Evolutionary conservation across 75 land plant genomes (phyloP).

Genomic region (Gnetum montanum): DNA sequence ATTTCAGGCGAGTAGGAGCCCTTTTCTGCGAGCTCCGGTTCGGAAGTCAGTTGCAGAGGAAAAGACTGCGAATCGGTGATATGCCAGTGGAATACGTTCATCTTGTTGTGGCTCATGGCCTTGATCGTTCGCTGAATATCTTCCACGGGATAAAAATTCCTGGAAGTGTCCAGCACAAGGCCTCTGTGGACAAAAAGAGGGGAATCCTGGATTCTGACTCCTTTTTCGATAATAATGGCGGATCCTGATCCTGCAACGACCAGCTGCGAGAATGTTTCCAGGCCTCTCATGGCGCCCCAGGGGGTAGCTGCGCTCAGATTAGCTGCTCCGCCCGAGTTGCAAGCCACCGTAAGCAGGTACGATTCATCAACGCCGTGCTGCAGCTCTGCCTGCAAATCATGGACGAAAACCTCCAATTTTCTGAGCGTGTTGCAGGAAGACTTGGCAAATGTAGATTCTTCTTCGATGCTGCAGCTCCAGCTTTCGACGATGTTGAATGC

Average conservation of each 20-base stretch:
- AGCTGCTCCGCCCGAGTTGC: conserved; percentile 18
- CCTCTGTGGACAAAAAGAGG: conserved; percentile 73
- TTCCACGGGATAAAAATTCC: conserved; percentile 60
- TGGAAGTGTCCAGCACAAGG: conserved; percentile 64
- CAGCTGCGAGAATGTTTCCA: conserved; percentile 93
- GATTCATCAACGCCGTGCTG: conserved; percentile 75
- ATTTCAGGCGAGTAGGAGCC: conserved; percentile 60
- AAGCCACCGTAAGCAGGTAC: conserved; percentile 42
- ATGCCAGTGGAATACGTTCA: conserved; percentile 94
- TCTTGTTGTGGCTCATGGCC: conserved; percentile 70
- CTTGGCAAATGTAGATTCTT: neutral
- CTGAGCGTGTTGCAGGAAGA: too few species aligned
- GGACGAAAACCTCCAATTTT: conserved; percentile 31
- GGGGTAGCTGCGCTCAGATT: conserved; percentile 41
- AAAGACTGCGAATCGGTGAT: conserved; percentile 91
- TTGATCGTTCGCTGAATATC: conserved; percentile 58
- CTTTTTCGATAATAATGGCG: conserved; percentile 16
- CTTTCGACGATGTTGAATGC: conserved; percentile 18
- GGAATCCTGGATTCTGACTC: conserved; percentile 28
- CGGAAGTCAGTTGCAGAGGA: conserved; percentile 62
- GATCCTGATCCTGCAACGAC: conserved; percentile 10
- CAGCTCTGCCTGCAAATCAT: conserved; percentile 34
- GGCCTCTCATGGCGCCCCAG: conserved; percentile 92
- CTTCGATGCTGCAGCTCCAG: neutral
- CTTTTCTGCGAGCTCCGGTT: conserved; percentile 63